Evolutionary conservation across 2,329 filamentous ascomycete species (phyloP), one percentile per base, ranked within the genome.

Genomic region (Hysterium pulicare): DNA sequence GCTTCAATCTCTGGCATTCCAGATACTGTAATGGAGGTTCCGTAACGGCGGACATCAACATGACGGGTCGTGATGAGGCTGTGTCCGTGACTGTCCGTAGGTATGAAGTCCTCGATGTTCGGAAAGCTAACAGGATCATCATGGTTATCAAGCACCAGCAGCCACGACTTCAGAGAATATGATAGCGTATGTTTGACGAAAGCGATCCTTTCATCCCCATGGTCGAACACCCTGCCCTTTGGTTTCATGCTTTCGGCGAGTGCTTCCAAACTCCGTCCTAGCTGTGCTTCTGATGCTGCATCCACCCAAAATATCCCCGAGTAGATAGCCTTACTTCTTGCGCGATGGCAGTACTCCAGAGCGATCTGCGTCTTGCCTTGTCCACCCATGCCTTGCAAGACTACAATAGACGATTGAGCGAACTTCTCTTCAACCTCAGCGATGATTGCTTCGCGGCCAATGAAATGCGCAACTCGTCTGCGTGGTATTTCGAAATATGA

Each of bases 11-110:
- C 39, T 15, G 39, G 16, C 39, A 41, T 34, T 5, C 39, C 39
- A 10, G 20, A 15, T 32, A 41, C 17, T 6, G 30, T 8, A 5
- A 41, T 34, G 19, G 16, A 8, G 9, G n/a, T 19, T 4, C 31
- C 39, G n/a, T 34, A 35, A 6, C 39, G 39, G 13, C 39, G 8
- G 8, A 41, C 31, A 34, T 35, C 31, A n/a, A 17, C 8, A 19
- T 41, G 39, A 35, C 31, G 39, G n/a, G 39, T 41, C 4, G 39
- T 41, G n/a, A 41, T 23, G 16, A 41, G 31, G 31, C 34, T 32
- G 30, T 35, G 39, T 13, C 21, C 23, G 7, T 8, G n/a, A n/a
- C n/a, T 26, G 21, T 35, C 19, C 11, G 11, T 19, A 30, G 38
- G 38, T 10, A 40, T 17, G 17, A 28, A 40, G 24, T 40, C 26